These are phyloP conservation scores for Geoglossum glabrum DNA, from an alignment of 495 filamentous ascomycete genomes.

Conservation along the genomic window DNA sequence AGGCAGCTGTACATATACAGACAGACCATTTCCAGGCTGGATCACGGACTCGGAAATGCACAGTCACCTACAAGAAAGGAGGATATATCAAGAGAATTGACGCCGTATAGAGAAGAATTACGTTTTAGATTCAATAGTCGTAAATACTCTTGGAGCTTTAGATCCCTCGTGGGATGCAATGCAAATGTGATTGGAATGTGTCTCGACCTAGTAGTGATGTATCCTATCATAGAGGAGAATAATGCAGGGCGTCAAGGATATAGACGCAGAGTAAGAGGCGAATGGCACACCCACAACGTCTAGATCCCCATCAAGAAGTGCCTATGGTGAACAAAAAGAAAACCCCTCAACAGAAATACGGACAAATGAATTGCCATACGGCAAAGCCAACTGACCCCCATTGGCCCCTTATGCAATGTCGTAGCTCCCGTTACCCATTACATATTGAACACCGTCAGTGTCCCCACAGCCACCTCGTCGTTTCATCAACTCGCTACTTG, in stretches of 20 bases:
- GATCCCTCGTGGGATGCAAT: not conserved
- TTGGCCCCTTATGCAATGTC: not conserved
- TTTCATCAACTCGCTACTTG: conserved; percentile 3
- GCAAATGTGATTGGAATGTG: not conserved
- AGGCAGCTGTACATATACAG: too few relatives aligned
- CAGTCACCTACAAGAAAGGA: too few relatives aligned
- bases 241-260: not conserved
- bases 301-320: not conserved
- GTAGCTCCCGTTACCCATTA: not conserved
- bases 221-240: not conserved
- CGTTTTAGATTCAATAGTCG: too few relatives aligned
- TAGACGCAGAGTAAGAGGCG: not conserved
- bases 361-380: not conserved
- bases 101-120: not conserved
- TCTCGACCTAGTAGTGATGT: not conserved
- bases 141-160: not conserved
- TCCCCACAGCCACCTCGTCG: not conserved
- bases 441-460: not conserved
- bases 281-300: not conserved
- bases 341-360: not conserved
- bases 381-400: not conserved
- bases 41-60: too few relatives aligned
- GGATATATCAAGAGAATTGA: not conserved
- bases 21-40: too few relatives aligned
- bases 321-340: not conserved